Conservation (phyloP, 73 alveolate species). For the Effrenium voratum region DNA sequence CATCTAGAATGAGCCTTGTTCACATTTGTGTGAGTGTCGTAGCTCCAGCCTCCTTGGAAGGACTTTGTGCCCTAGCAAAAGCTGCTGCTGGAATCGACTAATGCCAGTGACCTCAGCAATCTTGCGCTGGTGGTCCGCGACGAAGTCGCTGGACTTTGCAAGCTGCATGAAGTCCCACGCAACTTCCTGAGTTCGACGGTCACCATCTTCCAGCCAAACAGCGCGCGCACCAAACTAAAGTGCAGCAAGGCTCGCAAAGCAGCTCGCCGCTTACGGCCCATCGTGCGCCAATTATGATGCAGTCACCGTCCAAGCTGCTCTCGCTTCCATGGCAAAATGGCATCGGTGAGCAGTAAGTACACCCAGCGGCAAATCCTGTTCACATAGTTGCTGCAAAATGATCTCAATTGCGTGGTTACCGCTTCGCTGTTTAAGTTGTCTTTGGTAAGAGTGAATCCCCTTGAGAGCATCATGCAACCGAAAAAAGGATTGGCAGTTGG, state of each 20-base stretch:
- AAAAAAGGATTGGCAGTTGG: too few species aligned
- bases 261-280: conserved; percentile 48
- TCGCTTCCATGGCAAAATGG: too few species aligned
- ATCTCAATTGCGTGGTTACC: neutral
- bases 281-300: neutral
- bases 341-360: neutral
- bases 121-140: neutral
- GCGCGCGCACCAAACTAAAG: too few species aligned
- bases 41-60: neutral
- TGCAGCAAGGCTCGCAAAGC: neutral
- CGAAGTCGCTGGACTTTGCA: neutral
- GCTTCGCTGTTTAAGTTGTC: too few species aligned
- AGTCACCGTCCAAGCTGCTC: too few species aligned
- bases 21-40: too few species aligned
- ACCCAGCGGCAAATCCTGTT: neutral
- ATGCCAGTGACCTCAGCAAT: neutral
- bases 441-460: too few species aligned
- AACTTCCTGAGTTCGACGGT: neutral
- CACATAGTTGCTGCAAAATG: neutral
- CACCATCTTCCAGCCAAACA: too few species aligned
- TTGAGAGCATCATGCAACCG: too few species aligned
- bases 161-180: neutral
- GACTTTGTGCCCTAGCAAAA: neutral
- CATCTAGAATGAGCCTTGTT: too few species aligned
- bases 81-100: conserved; percentile 14